phyloP scores from a whole-genome alignment of 1,284 basidiomycete species.

The Puccinia coronata region DNA sequence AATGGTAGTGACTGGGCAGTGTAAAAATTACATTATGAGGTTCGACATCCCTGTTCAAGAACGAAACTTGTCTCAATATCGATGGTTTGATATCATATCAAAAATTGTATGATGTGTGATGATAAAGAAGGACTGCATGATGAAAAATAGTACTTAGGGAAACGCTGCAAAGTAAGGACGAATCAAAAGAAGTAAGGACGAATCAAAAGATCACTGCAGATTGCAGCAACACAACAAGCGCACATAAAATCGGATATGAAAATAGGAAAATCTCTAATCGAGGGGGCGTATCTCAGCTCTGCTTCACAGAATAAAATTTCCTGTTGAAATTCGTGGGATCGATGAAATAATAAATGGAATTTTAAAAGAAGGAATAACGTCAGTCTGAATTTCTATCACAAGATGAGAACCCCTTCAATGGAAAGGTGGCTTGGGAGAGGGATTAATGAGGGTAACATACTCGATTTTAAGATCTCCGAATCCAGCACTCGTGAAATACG shows the following conservation, averaged over 20 bases:
- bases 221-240: background rate
- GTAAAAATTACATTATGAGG: no score
- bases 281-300: no score
- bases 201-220: background rate
- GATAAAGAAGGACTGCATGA: background rate
- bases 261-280: no score
- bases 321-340: background rate
- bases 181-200: background rate
- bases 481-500: background rate
- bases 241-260: background rate
- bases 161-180: no score
- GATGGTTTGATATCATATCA: background rate
- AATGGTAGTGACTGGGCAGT: no score
- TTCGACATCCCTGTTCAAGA: no score
- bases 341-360: background rate
- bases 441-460: background rate
- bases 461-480: constrained; percentile 23
- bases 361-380: background rate
- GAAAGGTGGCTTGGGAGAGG: no score
- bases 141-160: no score
- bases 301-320: constrained; percentile 3
- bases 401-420: no score
- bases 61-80: no score
- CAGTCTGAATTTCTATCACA: no score
- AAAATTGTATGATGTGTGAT: background rate